Evolutionary conservation across 176 grass and related monocot genomes (phyloP), one percentile per base, ranked within the genome.

Genomic region (Neostapfia colusana): DNA sequence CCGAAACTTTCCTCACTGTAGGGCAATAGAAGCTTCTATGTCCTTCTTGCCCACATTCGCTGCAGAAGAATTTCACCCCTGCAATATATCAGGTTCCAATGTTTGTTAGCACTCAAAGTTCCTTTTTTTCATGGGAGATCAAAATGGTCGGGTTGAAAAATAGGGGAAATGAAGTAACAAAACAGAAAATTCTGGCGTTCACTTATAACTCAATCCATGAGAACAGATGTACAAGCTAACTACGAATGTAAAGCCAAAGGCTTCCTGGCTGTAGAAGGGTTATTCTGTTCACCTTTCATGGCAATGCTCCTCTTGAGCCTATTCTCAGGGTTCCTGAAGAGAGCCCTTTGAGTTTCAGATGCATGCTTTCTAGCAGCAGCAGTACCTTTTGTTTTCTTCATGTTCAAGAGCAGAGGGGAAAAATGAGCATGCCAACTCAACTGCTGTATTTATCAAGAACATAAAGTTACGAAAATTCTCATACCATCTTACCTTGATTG

Each of bases 41-140:
- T 69, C 91, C 94, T 88, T 92, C 86, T 77, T 91, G 59, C 46
- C 86, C 82, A 31, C 91, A 97, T 77, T 85, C 85, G 69, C 94
- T 89, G 69, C 94, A 97, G 57, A 79, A 84, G 81, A 90, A 97
- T 80, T 90, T 97, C 27, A 93, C 86, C 74, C 95, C 95, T 97
- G 82, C 6, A 45, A 75, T 85, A 48, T 7, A 83, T 69, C 38
- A 82, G 23, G 27, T 37, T 46, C 39, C 3, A 69, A 69, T 44
- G 62, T 69, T 72, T 17, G 44, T 82, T 50, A 73, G 25, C 45
- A 48, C 28, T 0, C 7, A 18, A 35, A 24, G 17, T 50, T 16
- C 3, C 3, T 49, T 1, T 18, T 39, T 50, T 65, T 51, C 48
- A 40, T 31, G 73, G 28, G 20, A 25, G 69, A 49, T 7, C 13